Percentiles rank a stretch among this genome's conserved stretches.
These are phyloP conservation scores for Ogataea hybrid DNA, from an alignment of 1,139 yeast genomes.

Conservation along the genomic window DNA sequence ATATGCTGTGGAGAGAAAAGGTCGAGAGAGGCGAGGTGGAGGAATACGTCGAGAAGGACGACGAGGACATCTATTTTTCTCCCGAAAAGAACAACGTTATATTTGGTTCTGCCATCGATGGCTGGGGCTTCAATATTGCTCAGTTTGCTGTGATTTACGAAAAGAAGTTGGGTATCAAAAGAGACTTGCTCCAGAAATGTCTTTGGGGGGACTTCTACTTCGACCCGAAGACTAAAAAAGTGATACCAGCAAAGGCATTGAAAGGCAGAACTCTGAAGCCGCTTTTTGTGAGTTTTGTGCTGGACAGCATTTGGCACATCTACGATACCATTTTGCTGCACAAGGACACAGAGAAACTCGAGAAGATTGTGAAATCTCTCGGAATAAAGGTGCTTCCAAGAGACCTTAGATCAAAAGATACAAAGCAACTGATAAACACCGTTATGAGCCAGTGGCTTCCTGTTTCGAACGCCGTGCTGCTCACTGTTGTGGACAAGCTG, in stretches of 20 bases:
- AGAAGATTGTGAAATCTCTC: slow-evolving; percentile 70
- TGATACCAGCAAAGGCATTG: slow-evolving; percentile 56
- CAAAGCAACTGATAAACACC: slow-evolving; percentile 57
- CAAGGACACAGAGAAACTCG: slow-evolving; percentile 67
- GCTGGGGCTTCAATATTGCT: slow-evolving; percentile 94
- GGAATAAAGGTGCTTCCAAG: slow-evolving; percentile 69
- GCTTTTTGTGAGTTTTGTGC: slow-evolving; percentile 78
- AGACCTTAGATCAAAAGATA: slow-evolving; percentile 79
- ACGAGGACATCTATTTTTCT: slow-evolving; percentile 80
- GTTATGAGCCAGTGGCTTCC: slow-evolving; percentile 96
- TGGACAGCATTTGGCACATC: slow-evolving; percentile 92
- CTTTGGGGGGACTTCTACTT: slow-evolving; percentile 94
- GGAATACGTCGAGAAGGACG: slow-evolving; percentile 73
- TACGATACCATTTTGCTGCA: slow-evolving; percentile 69
- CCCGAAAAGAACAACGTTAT: slow-evolving; percentile 92
- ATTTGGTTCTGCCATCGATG: slow-evolving; percentile 93
- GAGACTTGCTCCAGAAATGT: slow-evolving; percentile 76
- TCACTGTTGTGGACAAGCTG: slow-evolving; percentile 79
- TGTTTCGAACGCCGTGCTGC: slow-evolving; percentile 76
- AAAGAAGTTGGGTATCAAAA: slow-evolving; percentile 80
- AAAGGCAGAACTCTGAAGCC: slow-evolving; percentile 60
- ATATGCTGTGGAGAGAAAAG: slow-evolving; percentile 75
- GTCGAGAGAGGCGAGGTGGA: slow-evolving; percentile 41
- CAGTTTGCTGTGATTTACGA: slow-evolving; percentile 89
- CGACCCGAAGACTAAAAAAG: slow-evolving; percentile 87